Evolutionary conservation across 371 early-diverging fungal genomes (phyloP).

Genomic region (Mucor lusitanicus): DNA sequence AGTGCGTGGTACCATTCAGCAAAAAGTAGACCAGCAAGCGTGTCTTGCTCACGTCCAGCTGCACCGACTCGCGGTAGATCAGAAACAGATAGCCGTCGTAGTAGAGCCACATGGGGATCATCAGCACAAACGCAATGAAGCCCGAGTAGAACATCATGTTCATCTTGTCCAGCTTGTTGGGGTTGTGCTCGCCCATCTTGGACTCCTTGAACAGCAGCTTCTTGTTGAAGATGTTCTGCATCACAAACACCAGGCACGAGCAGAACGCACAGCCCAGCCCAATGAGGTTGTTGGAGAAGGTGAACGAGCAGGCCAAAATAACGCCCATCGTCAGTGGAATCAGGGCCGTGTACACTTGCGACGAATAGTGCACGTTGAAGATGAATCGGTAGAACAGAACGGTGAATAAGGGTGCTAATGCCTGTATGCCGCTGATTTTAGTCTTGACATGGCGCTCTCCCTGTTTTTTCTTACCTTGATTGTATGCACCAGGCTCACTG

Average conservation of each 20-base stretch:
- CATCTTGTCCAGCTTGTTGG: conserved; percentile 81
- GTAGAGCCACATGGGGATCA: conserved; percentile 83
- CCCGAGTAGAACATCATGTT: conserved; percentile 82
- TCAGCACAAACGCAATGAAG: conserved; percentile 65
- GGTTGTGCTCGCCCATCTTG: conserved; percentile 40
- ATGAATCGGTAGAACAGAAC: conserved; percentile 74
- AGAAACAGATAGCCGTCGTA: conserved; percentile 65
- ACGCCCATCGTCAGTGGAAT: conserved; percentile 87
- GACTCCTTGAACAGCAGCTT: conserved; percentile 64
- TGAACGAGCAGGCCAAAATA: conserved; percentile 57
- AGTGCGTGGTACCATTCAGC: conserved; percentile 80
- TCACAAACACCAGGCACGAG: conserved; percentile 79
- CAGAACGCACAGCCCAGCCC: conserved; percentile 75
- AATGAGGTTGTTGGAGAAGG: conserved; percentile 56
- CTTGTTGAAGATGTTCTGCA: conserved; percentile 85
- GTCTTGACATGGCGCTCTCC: not conserved
- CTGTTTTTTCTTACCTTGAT: conserved; percentile 69
- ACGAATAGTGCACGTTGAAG: conserved; percentile 65
- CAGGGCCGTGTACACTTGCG: conserved; percentile 73
- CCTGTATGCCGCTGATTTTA: conserved; percentile 46
- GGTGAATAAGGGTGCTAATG: conserved; percentile 87
- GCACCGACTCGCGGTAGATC: not conserved
- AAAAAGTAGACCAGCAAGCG: conserved; percentile 56
- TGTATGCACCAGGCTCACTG: conserved; percentile 87
- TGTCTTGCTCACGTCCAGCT: conserved; percentile 10